phyloP scores from a whole-genome alignment of 495 filamentous ascomycete genomes.

The Pyronema domesticum region DNA sequence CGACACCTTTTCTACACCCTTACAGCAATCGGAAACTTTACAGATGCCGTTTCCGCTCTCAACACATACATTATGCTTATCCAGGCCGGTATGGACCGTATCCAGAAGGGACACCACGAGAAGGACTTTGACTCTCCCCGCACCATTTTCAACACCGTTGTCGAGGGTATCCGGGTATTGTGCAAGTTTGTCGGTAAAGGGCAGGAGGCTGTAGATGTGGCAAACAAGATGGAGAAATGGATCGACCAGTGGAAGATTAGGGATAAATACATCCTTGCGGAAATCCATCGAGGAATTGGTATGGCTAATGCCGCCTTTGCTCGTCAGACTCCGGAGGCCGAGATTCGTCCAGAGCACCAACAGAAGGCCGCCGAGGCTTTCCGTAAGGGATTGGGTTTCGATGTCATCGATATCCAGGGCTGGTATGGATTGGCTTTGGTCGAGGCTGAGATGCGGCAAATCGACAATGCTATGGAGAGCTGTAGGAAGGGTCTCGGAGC shows the following conservation, averaged over 20 bases:
- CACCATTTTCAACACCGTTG: constrained; percentile 52
- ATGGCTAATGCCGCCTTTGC: constrained; percentile 75
- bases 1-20: constrained; percentile 81
- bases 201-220: constrained; percentile 56
- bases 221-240: constrained; percentile 47
- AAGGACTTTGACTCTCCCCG: constrained; percentile 60
- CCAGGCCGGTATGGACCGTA: constrained; percentile 57
- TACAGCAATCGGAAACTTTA: constrained; percentile 66
- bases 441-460: constrained; percentile 61
- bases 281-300: constrained; percentile 64
- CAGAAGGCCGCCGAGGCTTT: constrained; percentile 55
- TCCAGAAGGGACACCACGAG: constrained; percentile 57
- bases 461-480: constrained; percentile 56
- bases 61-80: constrained; percentile 80
- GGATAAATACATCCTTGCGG: constrained; percentile 34
- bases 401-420: constrained; percentile 47
- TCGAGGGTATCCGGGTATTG: constrained; percentile 60
- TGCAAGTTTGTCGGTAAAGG: constrained; percentile 66
- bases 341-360: constrained; percentile 48
- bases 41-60: constrained; percentile 69
- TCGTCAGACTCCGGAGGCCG: constrained; percentile 52
- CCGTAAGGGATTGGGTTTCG: constrained; percentile 47
- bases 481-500: constrained; percentile 43
- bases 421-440: constrained; percentile 64
- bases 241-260: constrained; percentile 30